Evolutionary conservation across 345 rosid genomes (phyloP).

Genomic region (Linum trigynum): DNA sequence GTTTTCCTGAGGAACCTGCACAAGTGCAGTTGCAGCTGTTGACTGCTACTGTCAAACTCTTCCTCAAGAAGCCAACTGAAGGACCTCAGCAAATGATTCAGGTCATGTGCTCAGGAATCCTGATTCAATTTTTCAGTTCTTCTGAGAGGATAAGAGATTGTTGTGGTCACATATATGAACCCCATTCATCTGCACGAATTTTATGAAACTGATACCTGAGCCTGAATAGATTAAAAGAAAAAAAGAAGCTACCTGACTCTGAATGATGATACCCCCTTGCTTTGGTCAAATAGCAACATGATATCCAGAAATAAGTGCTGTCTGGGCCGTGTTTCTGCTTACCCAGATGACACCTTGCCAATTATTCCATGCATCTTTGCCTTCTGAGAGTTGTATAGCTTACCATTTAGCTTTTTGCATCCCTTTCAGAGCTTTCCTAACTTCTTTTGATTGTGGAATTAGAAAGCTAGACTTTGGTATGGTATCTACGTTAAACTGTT

Average conservation of each 20-base stretch:
- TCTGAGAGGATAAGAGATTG: neutral
- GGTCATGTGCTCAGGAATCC: conserved; percentile 28
- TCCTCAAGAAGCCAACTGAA: conserved; percentile 98
- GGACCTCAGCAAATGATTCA: conserved; percentile 99
- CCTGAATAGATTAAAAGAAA: too few species aligned
- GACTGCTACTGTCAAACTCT: conserved; percentile 94
- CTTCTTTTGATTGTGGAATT: neutral
- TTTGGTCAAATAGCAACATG: neutral
- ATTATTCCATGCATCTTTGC: neutral
- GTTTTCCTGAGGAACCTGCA: conserved; percentile 97
- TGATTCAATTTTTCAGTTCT: neutral
- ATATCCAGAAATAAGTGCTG: neutral
- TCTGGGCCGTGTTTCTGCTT: neutral
- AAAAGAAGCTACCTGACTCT: too few species aligned
- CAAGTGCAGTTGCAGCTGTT: conserved; percentile 96
- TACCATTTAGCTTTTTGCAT: neutral
- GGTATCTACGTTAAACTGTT: too few species aligned
- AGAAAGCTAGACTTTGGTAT: neutral
- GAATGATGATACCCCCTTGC: neutral
- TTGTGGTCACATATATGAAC: neutral
- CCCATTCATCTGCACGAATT: neutral
- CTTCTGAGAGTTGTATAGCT: neutral
- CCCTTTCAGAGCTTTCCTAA: neutral
- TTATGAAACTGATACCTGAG: too few species aligned
- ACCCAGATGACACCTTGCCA: neutral